Evolutionary conservation across 2,329 filamentous ascomycete species (phyloP).

Genomic region (Xylaria sp.): DNA sequence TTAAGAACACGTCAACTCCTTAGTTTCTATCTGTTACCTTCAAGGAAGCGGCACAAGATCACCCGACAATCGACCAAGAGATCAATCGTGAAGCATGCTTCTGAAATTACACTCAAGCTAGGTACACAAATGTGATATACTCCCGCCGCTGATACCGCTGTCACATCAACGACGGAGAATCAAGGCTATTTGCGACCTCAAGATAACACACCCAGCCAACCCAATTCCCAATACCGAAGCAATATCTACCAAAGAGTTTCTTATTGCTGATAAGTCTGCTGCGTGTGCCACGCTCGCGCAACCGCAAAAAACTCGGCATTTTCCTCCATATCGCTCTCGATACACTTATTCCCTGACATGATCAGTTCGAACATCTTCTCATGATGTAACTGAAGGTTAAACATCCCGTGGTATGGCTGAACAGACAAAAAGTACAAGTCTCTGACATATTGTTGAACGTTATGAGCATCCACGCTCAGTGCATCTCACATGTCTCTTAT

Average conservation of each 20-base stretch:
- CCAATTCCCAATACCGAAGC: not conserved
- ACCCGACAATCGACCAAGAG: too few relatives aligned
- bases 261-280: too few relatives aligned
- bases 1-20: not conserved
- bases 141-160: too few relatives aligned
- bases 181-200: too few relatives aligned
- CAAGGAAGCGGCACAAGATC: too few relatives aligned
- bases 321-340: not conserved
- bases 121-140: too few relatives aligned
- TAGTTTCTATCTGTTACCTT: not conserved
- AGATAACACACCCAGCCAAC: too few relatives aligned
- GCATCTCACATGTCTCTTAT: slow-evolving; percentile 13
- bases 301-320: not conserved
- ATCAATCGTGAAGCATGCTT: too few relatives aligned
- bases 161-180: too few relatives aligned
- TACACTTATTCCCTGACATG: not conserved
- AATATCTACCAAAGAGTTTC: not conserved
- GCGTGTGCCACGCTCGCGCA: not conserved
- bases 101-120: too few relatives aligned
- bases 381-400: not conserved
- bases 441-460: not conserved
- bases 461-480: not conserved
- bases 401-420: not conserved
- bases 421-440: not conserved
- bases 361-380: not conserved